A percentile compares a stretch with the other conserved stretches of the same genome.
Conservation (phyloP, 2,329 filamentous ascomycete species). For the Pseudonectria buxi region DNA sequence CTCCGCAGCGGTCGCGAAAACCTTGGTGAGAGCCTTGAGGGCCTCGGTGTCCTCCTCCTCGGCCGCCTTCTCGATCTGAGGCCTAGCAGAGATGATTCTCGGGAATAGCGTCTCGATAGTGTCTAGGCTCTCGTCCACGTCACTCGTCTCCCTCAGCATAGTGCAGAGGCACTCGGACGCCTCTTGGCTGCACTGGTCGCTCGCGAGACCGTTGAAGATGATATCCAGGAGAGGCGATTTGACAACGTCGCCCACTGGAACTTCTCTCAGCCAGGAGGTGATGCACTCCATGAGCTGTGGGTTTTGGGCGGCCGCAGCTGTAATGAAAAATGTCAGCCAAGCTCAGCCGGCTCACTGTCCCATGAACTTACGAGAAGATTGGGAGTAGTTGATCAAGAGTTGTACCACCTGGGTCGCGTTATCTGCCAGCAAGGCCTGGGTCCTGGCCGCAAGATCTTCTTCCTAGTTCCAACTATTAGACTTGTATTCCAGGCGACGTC, state of each 20-base stretch:
- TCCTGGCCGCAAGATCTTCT: constrained; percentile 84
- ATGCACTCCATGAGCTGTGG: constrained; percentile 91
- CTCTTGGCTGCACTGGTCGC: constrained; percentile 73
- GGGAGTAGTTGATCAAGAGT: constrained; percentile 82
- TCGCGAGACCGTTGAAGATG: constrained; percentile 69
- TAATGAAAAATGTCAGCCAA: constrained; percentile 7
- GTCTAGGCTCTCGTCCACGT: constrained; percentile 83
- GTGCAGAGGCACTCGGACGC: constrained; percentile 90
- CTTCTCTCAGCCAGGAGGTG: constrained; percentile 92
- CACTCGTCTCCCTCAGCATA: constrained; percentile 84
- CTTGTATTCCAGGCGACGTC: constrained; percentile 27
- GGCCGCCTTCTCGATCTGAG: constrained; percentile 68
- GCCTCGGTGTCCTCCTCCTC: constrained; percentile 77
- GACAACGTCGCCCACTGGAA: constrained; percentile 75
- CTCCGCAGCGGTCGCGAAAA: constrained; percentile 90
- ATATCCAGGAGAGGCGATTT: constrained; percentile 78
- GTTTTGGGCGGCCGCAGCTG: constrained; percentile 73
- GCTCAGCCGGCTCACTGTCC: neutral
- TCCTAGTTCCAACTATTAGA: constrained; percentile 61
- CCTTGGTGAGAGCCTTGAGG: constrained; percentile 80
- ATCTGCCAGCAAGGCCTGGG: constrained; percentile 80
- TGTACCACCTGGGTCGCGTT: constrained; percentile 84
- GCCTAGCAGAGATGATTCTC: constrained; percentile 65
- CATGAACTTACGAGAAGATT: constrained; percentile 72
- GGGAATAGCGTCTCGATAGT: constrained; percentile 80